Evolutionary conservation across 2,329 filamentous ascomycete genomes (phyloP), one percentile per base, ranked within the genome.

Genomic region (Plectosphaerella plurivora): DNA sequence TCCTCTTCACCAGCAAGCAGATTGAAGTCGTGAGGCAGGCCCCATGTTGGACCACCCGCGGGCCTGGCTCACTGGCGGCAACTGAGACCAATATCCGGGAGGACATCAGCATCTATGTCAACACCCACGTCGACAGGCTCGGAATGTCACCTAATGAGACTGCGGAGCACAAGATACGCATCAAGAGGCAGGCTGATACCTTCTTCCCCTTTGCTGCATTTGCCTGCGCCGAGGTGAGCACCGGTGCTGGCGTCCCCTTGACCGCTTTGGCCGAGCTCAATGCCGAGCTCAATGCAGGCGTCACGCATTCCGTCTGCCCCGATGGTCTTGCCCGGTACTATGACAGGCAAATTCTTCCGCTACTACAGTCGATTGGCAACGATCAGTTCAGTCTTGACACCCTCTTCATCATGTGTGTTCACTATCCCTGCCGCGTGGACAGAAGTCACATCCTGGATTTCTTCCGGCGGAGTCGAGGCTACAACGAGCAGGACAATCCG

Each of bases 161-260:
- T 1, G 41, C 20, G 37, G 51, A 18, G n/a, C 37, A 44, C 22
- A 47, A 7, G 15, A 33, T 4, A 22, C 59, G 22, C 41, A 45
- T 60, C 24, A 59, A 54, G 16, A 28, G 50, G 3, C 49, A 51
- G 9, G 48, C 59, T 3, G 54, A 28, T 2, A 18, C 42, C 4
- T 60, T 57, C 28, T 61, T 60, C 47, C 45, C 51, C 22, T 60
- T 50, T 33, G 59, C 57, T 1, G 57, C 52, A 7, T 53, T 52
- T n/a, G 48, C 56, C 2, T 45, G 52, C 20, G 52, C 56, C 4
- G 57, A 61, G 9, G 25, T 53, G 4, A 47, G 54, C 9, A 47
- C 22, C 4, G 11, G 11, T 12, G 8, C 28, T 8, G 28, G 8
- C 28, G 28, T 12, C 28, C 28, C 11, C 28, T 33, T 22, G 22